phyloP scores from a whole-genome alignment of 257 asterid species.

The Nicotiana sylvestris region DNA sequence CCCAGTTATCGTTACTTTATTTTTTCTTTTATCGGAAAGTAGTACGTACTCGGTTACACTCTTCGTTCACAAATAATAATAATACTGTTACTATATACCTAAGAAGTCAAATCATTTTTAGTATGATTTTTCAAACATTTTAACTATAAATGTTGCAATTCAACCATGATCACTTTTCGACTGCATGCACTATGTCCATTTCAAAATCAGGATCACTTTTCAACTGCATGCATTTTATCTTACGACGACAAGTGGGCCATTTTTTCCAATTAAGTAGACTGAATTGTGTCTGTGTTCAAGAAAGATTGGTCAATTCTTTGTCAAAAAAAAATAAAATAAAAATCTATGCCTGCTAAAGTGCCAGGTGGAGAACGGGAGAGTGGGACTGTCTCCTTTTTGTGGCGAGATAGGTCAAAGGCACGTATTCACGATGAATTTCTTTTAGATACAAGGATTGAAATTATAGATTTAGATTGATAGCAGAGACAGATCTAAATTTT shows the following conservation, averaged over 20 bases:
- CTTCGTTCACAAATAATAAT: background rate
- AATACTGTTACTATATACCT: background rate
- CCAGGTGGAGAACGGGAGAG: background rate
- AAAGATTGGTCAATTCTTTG: background rate
- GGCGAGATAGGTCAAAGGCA: background rate
- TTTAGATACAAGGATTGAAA: no score
- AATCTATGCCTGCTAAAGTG: background rate
- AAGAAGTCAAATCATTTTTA: background rate
- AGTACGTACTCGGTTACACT: background rate
- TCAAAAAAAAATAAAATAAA: background rate
- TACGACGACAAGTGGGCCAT: background rate
- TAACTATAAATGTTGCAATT: background rate
- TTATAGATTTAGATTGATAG: no score
- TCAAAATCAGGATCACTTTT: background rate
- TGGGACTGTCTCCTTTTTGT: background rate
- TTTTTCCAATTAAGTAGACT: background rate
- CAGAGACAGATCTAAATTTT: no score
- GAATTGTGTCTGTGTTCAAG: background rate
- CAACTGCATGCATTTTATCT: background rate
- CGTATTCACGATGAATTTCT: no score
- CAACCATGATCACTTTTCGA: no score
- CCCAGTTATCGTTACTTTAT: background rate
- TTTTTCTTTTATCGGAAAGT: background rate
- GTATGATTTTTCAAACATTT: background rate
- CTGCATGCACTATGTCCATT: no score